Evolutionary conservation across 768 basidiomycete species (phyloP), one percentile per base, ranked within the genome.

Genomic region (Pisolithus tinctorius): DNA sequence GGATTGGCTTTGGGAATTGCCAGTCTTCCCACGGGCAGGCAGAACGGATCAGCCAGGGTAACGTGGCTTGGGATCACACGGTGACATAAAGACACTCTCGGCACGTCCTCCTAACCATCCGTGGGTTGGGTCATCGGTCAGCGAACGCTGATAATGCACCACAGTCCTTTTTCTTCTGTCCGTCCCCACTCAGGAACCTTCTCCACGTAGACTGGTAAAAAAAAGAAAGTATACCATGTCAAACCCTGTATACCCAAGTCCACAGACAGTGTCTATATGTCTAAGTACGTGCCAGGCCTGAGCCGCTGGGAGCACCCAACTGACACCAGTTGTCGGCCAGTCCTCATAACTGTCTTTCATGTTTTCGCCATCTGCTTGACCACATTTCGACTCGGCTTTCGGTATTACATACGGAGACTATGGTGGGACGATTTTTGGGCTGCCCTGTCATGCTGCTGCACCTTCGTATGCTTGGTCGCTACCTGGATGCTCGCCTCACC

Each of bases 371-470:
- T 66, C 3, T 44, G 49, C 23, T 41, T 60, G 8, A 66, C 66
- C 16, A 52, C 53, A 2, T 64, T 68, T 47, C 58, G 62, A 42
- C 58, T 68, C 17, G 66, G 54, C 53, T 62, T 64, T 45, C 58
- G 62, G 42, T 48, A 58, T 42, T 39, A 53, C 25, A 55, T 58
- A 23, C 51, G 53, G 45, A 57, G 57, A 10, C 50, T 64, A n/a
- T 60, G 64, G 66, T 68, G 56, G 60, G 64, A 66, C 36, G 66
- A 66, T 38, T 47, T 65, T 14, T 64, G 55, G 55, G 66, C 62
- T 6, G 47, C 54, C 26, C 39, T 61, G 16, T 45, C 60, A 14
- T 53, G 61, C 13, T 1, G 53, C 25, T 52, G 53, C 27, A 51
- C 58, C 34, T 25, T 41, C 0, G 27, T 50, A 40, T 55, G 57